Conservation (phyloP, 495 filamentous ascomycete genomes). For the Choiromyces venosus region DNA sequence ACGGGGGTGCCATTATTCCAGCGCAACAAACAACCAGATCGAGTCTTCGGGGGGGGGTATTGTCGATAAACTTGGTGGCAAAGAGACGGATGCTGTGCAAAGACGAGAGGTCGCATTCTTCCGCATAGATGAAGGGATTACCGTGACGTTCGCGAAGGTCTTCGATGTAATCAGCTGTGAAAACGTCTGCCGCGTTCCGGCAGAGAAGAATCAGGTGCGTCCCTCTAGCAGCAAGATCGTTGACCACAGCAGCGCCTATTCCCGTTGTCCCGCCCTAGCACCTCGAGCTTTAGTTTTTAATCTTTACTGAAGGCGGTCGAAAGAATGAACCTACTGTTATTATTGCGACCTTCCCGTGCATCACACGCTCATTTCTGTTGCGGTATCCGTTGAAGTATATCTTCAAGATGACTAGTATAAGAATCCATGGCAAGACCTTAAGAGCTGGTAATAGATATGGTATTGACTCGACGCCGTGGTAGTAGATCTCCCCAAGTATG, state of each 20-base stretch:
- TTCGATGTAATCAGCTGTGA: conserved; percentile 84
- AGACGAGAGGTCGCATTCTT: conserved; percentile 83
- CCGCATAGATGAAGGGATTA: conserved; percentile 89
- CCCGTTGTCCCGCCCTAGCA: conserved; percentile 83
- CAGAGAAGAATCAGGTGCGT: conserved; percentile 89
- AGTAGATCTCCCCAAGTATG: conserved; percentile 57
- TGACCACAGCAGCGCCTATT: conserved; percentile 71
- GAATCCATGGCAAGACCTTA: conserved; percentile 55
- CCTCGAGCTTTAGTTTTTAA: conserved; percentile 23
- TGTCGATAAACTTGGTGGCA: conserved; percentile 98
- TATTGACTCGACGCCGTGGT: conserved; percentile 61
- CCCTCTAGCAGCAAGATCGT: conserved; percentile 71
- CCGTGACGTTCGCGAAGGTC: conserved; percentile 73
- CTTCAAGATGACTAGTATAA: conserved; percentile 63
- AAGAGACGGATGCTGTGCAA: conserved; percentile 85
- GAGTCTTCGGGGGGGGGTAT: conserved; percentile 79
- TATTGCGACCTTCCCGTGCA: conserved; percentile 90
- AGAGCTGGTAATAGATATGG: conserved; percentile 59
- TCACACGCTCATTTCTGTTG: conserved; percentile 72
- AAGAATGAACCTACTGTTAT: conserved; percentile 59
- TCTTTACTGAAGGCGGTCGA: background rate
- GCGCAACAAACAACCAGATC: conserved; percentile 90
- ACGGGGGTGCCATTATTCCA: conserved; percentile 63
- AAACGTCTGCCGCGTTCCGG: conserved; percentile 72
- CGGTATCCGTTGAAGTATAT: conserved; percentile 67